phyloP scores from a whole-genome alignment of 2,329 filamentous ascomycete species.

The Cryoendolithus antarcticus region DNA sequence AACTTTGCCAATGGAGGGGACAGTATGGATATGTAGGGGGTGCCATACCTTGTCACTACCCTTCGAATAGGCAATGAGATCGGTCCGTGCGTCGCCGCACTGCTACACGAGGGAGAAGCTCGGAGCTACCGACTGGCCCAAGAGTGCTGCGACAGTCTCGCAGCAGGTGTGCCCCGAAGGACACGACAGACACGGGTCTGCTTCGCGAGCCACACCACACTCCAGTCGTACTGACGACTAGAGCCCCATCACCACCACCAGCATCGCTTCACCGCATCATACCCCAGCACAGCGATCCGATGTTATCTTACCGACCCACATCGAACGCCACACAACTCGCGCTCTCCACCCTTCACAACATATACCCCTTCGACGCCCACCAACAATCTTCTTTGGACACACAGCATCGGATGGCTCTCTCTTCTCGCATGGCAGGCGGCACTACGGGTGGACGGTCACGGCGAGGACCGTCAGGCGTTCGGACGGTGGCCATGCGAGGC shows the following conservation, averaged over 20 bases:
- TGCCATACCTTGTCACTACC: conserved; percentile 52
- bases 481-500: too few species aligned
- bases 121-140: neutral
- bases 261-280: conserved; percentile 5
- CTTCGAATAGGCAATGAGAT: conserved; percentile 35
- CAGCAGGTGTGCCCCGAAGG: neutral
- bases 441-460: too few species aligned
- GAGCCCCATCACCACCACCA: conserved; percentile 4
- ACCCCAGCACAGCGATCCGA: conserved; percentile 4
- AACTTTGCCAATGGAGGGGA: conserved; percentile 76
- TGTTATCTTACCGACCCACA: neutral
- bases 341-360: too few species aligned
- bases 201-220: conserved; percentile 3
- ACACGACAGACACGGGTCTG: conserved; percentile 1
- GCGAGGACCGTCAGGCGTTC: too few species aligned
- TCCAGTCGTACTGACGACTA: neutral
- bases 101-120: neutral
- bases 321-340: too few species aligned
- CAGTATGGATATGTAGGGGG: conserved; percentile 50
- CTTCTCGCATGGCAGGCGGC: too few species aligned
- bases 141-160: conserved; percentile 1
- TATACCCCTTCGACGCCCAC: too few species aligned
- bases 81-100: neutral
- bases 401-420: too few species aligned
- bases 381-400: too few species aligned